Percentiles rank a stretch among this genome's conserved stretches.
Evolutionary conservation across 495 filamentous ascomycete species (phyloP).

Genomic region (Letharia lupina): DNA sequence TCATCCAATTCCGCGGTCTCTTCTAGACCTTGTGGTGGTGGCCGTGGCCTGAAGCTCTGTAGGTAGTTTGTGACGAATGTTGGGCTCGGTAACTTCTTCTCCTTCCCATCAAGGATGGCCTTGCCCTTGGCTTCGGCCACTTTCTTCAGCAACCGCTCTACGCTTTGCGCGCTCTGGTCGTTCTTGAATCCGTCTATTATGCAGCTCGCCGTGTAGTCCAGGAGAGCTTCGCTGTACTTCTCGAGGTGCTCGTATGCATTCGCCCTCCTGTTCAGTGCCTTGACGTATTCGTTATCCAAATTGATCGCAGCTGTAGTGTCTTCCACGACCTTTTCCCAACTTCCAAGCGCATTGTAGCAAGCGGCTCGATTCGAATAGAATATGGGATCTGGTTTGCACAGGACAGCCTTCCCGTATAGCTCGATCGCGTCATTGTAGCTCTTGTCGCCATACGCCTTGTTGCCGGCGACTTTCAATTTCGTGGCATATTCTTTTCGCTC

Average conservation of each 20-base stretch:
- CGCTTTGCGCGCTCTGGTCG: conserved; percentile 73
- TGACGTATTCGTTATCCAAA: conserved; percentile 91
- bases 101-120: conserved; percentile 68
- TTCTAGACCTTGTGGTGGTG: conserved; percentile 73
- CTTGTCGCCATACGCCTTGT: conserved; percentile 90
- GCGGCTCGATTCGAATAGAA: conserved; percentile 98
- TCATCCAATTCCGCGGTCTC: conserved; percentile 67
- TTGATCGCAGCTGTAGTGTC: conserved; percentile 91
- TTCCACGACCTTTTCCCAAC: conserved; percentile 95
- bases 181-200: conserved; percentile 97
- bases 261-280: conserved; percentile 90
- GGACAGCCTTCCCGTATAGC: conserved; percentile 86
- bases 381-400: conserved; percentile 95
- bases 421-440: conserved; percentile 87
- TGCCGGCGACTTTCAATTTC: conserved; percentile 89
- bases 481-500: conserved; percentile 67
- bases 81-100: conserved; percentile 79
- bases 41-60: conserved; percentile 83
- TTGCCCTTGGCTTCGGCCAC: conserved; percentile 90
- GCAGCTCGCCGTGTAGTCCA: conserved; percentile 97
- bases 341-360: conserved; percentile 83
- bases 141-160: conserved; percentile 93
- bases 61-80: conserved; percentile 98
- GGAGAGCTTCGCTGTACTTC: conserved; percentile 84
- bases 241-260: conserved; percentile 91